These are phyloP conservation scores for Pelargonium citronellum DNA, from an alignment of 441 rosid genomes.

Conservation along the genomic window DNA sequence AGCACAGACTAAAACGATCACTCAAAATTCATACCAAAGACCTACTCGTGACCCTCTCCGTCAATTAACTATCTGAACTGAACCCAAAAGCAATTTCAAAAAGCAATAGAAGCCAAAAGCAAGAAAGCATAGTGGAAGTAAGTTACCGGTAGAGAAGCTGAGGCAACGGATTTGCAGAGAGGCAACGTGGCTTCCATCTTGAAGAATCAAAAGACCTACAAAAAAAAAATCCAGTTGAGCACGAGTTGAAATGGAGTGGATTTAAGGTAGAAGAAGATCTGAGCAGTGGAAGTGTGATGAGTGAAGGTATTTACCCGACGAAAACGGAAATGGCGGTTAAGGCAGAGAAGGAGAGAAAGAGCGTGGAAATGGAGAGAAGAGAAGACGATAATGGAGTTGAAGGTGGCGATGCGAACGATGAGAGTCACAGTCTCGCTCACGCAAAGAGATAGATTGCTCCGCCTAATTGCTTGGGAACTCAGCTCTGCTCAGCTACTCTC, in stretches of 20 bases:
- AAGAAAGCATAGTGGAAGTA: slow-evolving; percentile 5
- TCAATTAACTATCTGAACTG: no score
- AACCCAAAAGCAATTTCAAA: background rate
- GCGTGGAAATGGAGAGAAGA: slow-evolving; percentile 2
- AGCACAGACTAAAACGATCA: background rate
- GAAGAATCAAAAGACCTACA: background rate
- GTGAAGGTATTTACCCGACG: background rate
- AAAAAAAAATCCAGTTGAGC: no score
- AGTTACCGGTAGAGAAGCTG: slow-evolving; percentile 40
- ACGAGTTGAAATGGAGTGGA: background rate
- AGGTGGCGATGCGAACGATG: slow-evolving; percentile 1
- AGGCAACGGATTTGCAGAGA: slow-evolving; percentile 45
- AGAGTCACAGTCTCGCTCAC: background rate
- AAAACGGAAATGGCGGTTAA: background rate
- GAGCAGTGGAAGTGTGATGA: background rate
- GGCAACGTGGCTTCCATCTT: slow-evolving; percentile 61
- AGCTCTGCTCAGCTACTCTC: no score
- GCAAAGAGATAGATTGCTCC: background rate
- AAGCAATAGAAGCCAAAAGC: no score
- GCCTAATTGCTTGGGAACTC: no score
- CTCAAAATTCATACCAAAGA: background rate
- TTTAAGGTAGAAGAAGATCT: background rate
- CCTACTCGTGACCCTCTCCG: background rate
- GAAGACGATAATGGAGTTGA: no score
- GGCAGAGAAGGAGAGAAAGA: background rate